Base-by-base conservation (phyloP, 495 filamentous ascomycete species). In the Penicillium cosmopolitanum region DNA sequence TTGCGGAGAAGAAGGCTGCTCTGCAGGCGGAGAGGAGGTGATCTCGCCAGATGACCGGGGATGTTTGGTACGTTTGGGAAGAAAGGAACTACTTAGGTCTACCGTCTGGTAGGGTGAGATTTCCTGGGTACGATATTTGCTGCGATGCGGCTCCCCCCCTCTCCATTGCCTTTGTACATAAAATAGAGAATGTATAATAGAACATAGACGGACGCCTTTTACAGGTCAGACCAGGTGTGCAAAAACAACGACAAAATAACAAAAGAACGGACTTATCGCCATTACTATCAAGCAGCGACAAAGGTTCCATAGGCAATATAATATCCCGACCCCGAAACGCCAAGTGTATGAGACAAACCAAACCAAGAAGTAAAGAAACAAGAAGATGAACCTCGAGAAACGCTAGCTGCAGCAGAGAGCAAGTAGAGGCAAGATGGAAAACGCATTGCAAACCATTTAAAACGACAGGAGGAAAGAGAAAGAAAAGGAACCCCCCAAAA, bases 1-100 rank as follows among this genome's bases (percentile, higher is more conserved):
- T 91, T 63, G 83, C 85, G 8, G 89, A 95, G 51, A 71, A 67
- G 58, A 74, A 64, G 35, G 56, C 70, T 34, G 61, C 60, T 57
- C 50, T 63, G 33, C 63, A 62, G 60, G 50, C 34, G 60, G 43
- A 62, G 42, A 5, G 18, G 42, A 5, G 18, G 35, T 15, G 43
- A 21, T n/a, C 3, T 46, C 43, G 15, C 43, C 16, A 21, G 43
- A 46, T 21, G 18, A 46, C 19, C 19, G 2, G 19, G 19, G 19
- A 21, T 21, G 19, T 21, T 21, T 21, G 19, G 19, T 21, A 21
- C 11, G 28, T 8, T 31, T 31, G 28, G 28, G 2, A 31, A 6
- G 8, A 31, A 31, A 31, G 28, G 28, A 9, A 31, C 28, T 31
- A 31, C 28, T 6, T 31, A 31, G 28, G 4, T 31, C 28, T 31